Conservation (phyloP, 805 yeast species). For the Scheffersomyces coipomensis region DNA sequence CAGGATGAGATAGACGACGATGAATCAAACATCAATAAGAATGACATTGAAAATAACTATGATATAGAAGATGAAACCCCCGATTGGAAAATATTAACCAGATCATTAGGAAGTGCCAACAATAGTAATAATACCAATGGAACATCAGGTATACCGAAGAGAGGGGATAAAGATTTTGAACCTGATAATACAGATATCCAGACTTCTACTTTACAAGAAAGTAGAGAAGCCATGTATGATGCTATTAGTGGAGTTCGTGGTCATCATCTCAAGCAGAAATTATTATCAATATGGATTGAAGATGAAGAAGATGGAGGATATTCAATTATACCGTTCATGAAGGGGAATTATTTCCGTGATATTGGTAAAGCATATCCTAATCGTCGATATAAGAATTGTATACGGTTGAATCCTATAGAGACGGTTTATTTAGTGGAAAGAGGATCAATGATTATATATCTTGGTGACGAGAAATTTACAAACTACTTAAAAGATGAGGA, state of each 20-base stretch:
- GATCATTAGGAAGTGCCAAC: not conserved
- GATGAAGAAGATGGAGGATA: conserved; percentile 15
- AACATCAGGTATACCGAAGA: conserved; percentile 46
- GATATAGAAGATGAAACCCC: conserved; percentile 28
- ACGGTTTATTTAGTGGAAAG: conserved; percentile 76
- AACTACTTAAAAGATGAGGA: conserved; percentile 17
- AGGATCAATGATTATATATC: conserved; percentile 48
- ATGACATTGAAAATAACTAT: conserved; percentile 1
- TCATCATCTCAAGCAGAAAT: conserved; percentile 44
- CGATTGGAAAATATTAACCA: conserved; percentile 29
- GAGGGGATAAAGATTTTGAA: conserved; percentile 85
- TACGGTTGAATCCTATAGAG: conserved; percentile 63
- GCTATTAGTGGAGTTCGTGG: conserved; percentile 58
- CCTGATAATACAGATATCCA: conserved; percentile 73
- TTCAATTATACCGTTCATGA: conserved; percentile 44
- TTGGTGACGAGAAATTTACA: conserved; percentile 15
- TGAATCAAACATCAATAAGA: not conserved
- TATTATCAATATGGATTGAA: conserved; percentile 48
- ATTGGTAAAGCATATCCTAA: conserved; percentile 55
- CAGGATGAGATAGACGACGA: no score
- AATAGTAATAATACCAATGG: not conserved
- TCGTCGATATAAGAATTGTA: conserved; percentile 17
- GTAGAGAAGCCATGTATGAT: conserved; percentile 69
- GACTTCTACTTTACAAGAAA: conserved; percentile 41
- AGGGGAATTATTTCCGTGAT: conserved; percentile 71